Evolutionary conservation across 2,329 filamentous ascomycete genomes (phyloP), one percentile per base, ranked within the genome.

Genomic region (Colletotrichum shisoi): DNA sequence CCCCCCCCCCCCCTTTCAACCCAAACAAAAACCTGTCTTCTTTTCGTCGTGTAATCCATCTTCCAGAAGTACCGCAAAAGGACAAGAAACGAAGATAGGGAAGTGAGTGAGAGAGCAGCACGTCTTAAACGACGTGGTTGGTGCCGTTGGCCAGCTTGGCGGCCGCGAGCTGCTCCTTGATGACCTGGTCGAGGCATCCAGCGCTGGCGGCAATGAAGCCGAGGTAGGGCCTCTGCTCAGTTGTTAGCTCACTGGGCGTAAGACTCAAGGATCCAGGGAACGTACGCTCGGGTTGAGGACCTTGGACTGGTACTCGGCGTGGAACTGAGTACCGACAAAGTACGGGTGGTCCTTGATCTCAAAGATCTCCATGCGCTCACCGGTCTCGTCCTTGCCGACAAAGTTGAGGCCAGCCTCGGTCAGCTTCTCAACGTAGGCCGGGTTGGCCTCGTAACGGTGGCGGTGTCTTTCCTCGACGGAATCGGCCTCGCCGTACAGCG

Each of bases 371-470:
- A 95, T 93, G 39, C 93, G 86, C 72, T 90, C 86, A 51, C 90
- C 91, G 68, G 84, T 88, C 65, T 91, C 88, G 73, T 96, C 93
- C 77, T 93, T 93, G 70, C 91, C 91, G 66, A 94, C 84, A 74
- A 96, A 94, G 48, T 84, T 81, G 39, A 97, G 81, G 0, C 93
- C 93, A 5, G 84, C 87, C 52, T 85, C 79, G 70, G 92, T 85
- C 3, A 97, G 82, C 39, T 80, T 79, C 4, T 90, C 87, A 59
- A 96, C 87, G 74, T 90, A 89, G 12, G 87, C 85, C 0, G 93
- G 93, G 79, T 96, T 96, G 71, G 96, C 91, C 80, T 97, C 93
- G 76, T 96, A 97, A 44, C 93, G 87, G 79, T 97, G 93, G 68
- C 93, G 88, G 78, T 97, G 93, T 57, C 93, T 87, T 82, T 96